Conservation (phyloP, 1,284 basidiomycete species). For the Psilocybe mexicana region DNA sequence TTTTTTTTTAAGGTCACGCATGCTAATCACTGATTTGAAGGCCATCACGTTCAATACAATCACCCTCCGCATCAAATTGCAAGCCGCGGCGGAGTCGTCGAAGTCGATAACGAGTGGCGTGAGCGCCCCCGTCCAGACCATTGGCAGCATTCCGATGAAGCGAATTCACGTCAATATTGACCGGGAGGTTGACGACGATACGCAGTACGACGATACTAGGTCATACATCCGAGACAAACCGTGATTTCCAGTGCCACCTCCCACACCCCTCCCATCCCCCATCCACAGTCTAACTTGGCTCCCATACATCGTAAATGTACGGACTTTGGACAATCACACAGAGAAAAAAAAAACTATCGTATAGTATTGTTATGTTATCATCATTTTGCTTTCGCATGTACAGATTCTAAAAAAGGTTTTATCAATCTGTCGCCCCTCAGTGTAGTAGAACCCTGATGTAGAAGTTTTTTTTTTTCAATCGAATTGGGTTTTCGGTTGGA, state of each 20-base stretch:
- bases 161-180: constrained; percentile 7
- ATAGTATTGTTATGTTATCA: too few relatives aligned
- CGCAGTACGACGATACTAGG: background rate
- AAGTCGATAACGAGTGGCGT: background rate
- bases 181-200: constrained; percentile 3
- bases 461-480: too few relatives aligned
- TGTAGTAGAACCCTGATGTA: too few relatives aligned
- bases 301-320: too few relatives aligned
- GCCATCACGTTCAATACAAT: constrained; percentile 1
- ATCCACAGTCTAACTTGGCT: too few relatives aligned
- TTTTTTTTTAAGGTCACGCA: background rate
- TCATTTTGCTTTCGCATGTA: too few relatives aligned
- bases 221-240: background rate
- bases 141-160: constrained; percentile 6
- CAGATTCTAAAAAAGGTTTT: too few relatives aligned
- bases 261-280: too few relatives aligned
- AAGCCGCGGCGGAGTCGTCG: background rate
- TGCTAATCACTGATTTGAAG: background rate
- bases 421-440: too few relatives aligned
- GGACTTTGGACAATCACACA: too few relatives aligned
- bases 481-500: too few relatives aligned
- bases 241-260: background rate
- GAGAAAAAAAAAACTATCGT: too few relatives aligned
- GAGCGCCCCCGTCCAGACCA: constrained; percentile 1
- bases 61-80: constrained; percentile 1